phyloP scores from a whole-genome alignment of 371 early-diverging fungal genomes.

The Basidiobolus meristosporus region DNA sequence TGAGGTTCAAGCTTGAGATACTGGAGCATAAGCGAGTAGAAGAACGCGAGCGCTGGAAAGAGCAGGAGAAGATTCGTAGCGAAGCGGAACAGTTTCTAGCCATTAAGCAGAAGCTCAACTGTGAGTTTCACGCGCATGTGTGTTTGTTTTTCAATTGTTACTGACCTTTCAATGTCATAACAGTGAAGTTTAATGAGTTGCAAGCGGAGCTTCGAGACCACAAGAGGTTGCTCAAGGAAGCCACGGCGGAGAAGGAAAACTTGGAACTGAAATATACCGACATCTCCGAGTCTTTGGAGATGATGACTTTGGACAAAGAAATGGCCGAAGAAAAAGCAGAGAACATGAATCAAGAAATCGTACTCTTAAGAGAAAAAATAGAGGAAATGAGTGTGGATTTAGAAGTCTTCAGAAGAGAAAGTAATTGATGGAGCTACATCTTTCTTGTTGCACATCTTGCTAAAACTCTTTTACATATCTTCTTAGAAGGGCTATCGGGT shows the following conservation, averaged over 20 bases:
- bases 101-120: slow-evolving; percentile 44
- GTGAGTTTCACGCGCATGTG: slow-evolving; percentile 6
- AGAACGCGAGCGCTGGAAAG: slow-evolving; percentile 50
- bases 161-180: neutral
- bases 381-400: slow-evolving; percentile 57
- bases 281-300: slow-evolving; percentile 56
- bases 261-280: slow-evolving; percentile 49
- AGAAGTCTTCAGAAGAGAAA: slow-evolving; percentile 43
- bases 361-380: slow-evolving; percentile 49
- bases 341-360: slow-evolving; percentile 46
- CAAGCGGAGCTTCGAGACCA: slow-evolving; percentile 51
- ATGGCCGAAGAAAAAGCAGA: slow-evolving; percentile 80
- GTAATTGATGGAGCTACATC: slow-evolving; percentile 10
- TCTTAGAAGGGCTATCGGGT: too few relatives aligned
- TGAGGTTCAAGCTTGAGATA: slow-evolving; percentile 55
- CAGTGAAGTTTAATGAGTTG: slow-evolving; percentile 40
- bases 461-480: too few relatives aligned
- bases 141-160: neutral
- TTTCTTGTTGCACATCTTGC: neutral
- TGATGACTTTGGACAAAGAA: slow-evolving; percentile 77
- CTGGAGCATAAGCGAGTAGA: slow-evolving; percentile 66
- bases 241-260: slow-evolving; percentile 27
- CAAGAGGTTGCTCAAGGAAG: slow-evolving; percentile 30
- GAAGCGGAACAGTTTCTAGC: slow-evolving; percentile 54
- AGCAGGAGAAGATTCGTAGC: slow-evolving; percentile 48